A percentile compares a stretch with the other conserved stretches of the same genome.
Conservation (phyloP, 2,329 filamentous ascomycete genomes). For the Cephalotrichum gorgonifer region DNA sequence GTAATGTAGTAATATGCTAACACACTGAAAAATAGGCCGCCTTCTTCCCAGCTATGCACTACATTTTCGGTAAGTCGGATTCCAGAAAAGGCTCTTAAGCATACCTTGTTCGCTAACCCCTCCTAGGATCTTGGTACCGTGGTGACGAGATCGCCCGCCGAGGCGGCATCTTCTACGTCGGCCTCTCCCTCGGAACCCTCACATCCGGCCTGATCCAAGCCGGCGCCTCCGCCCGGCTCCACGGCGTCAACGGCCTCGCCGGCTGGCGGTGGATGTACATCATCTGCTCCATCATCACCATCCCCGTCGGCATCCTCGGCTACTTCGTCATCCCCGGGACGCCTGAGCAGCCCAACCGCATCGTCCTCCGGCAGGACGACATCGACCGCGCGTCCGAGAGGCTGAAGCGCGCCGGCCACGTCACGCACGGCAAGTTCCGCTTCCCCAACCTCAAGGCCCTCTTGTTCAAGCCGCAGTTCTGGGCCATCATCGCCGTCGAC, state of each 20-base stretch:
- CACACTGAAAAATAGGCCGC: slow-evolving; percentile 13
- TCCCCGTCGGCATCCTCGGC: slow-evolving; percentile 40
- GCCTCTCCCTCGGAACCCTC: slow-evolving; percentile 37
- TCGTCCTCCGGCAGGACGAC: slow-evolving; percentile 34
- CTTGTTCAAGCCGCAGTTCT: slow-evolving; percentile 33
- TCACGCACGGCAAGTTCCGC: slow-evolving; percentile 23
- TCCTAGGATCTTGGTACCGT: slow-evolving; percentile 36
- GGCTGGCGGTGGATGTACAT: slow-evolving; percentile 50
- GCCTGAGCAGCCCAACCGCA: slow-evolving; percentile 32
- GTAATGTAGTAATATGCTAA: too few species aligned
- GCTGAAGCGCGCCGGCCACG: slow-evolving; percentile 32
- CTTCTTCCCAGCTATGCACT: slow-evolving; percentile 29
- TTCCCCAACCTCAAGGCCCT: slow-evolving; percentile 20
- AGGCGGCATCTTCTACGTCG: slow-evolving; percentile 39
- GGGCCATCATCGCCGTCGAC: slow-evolving; percentile 36
- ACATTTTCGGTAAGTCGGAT: slow-evolving; percentile 16
- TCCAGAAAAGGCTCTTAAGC: background rate
- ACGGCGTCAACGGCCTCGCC: slow-evolving; percentile 32
- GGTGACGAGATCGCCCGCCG: slow-evolving; percentile 34
- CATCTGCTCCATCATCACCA: slow-evolving; percentile 41
- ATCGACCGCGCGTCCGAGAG: slow-evolving; percentile 32
- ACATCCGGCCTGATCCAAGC: slow-evolving; percentile 40
- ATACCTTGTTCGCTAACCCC: background rate
- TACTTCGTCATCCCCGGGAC: slow-evolving; percentile 39
- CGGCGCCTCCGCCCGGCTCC: slow-evolving; percentile 25